Percentiles rank a stretch among this genome's conserved stretches.
phyloP scores from a whole-genome alignment of 345 rosid genomes.

The Sonneratia caseolaris region DNA sequence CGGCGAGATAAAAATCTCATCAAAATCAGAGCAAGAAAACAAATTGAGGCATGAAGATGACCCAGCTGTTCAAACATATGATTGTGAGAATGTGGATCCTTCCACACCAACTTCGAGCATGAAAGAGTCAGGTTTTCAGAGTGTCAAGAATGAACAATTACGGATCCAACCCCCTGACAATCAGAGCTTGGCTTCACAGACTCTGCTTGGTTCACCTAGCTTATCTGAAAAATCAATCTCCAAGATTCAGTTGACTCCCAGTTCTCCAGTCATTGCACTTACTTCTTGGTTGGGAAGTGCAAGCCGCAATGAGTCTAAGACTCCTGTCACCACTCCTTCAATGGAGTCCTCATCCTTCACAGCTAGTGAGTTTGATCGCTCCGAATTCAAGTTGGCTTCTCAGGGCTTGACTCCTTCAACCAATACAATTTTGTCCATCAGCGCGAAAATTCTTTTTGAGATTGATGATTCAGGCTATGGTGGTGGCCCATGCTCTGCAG shows the following conservation, averaged over 20 bases:
- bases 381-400: conserved; percentile 53
- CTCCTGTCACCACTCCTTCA: conserved; percentile 44
- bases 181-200: conserved; percentile 56
- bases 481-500: conserved; percentile 99
- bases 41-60: conserved; percentile 35
- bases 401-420: conserved; percentile 45
- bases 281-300: conserved; percentile 77
- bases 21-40: conserved; percentile 38
- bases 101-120: conserved; percentile 44
- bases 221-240: conserved; percentile 70
- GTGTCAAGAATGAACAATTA: conserved; percentile 25
- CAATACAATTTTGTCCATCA: conserved; percentile 41
- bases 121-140: conserved; percentile 35
- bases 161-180: conserved; percentile 42
- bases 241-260: conserved; percentile 42
- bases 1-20: conserved; percentile 26
- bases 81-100: conserved; percentile 36
- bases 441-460: conserved; percentile 67
- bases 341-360: conserved; percentile 49
- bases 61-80: conserved; percentile 35
- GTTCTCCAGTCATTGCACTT: conserved; percentile 67
- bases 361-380: conserved; percentile 54
- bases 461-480: conserved; percentile 93
- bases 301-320: conserved; percentile 43
- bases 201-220: conserved; percentile 57